phyloP scores from a whole-genome alignment of 2,329 filamentous ascomycete species.

The Colletotrichum tabaci region DNA sequence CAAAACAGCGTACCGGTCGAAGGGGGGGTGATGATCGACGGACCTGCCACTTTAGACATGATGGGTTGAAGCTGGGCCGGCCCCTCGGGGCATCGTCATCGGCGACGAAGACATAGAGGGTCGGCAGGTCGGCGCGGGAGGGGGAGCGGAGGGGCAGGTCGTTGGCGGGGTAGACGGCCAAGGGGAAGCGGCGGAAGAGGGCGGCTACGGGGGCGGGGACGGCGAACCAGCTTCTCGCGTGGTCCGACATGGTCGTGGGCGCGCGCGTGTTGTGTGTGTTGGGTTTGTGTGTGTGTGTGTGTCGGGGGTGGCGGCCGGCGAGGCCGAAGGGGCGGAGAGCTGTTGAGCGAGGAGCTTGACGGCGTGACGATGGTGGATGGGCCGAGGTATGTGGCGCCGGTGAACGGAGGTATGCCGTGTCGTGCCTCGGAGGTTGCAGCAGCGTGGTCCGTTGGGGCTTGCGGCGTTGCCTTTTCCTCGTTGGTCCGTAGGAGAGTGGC shows the following conservation, averaged over 20 bases:
- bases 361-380: neutral
- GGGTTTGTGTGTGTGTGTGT: constrained; percentile 10
- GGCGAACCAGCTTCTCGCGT: constrained; percentile 60
- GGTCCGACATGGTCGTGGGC: constrained; percentile 40
- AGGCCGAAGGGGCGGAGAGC: constrained; percentile 12
- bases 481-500: constrained; percentile 26
- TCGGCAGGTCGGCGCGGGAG: constrained; percentile 58
- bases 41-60: constrained; percentile 97
- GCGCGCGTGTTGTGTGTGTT: constrained; percentile 1
- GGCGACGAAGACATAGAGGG: constrained; percentile 84
- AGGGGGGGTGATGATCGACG: constrained; percentile 48
- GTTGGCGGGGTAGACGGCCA: constrained; percentile 82
- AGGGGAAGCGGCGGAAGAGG: constrained; percentile 88
- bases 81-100: constrained; percentile 72
- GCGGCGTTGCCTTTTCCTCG: constrained; percentile 5
- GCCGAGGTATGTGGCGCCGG: constrained; percentile 2
- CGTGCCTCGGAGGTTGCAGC: neutral
- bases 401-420: neutral
- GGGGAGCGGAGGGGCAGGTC: constrained; percentile 77
- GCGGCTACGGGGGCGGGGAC: constrained; percentile 83
- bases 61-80: constrained; percentile 88
- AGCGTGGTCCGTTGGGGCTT: neutral
- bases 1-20: neutral
- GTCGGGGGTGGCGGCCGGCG: constrained; percentile 15
- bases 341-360: neutral